Evolutionary conservation across 805 yeast species (phyloP), one percentile per base, ranked within the genome.

Genomic region (Nakazawaea ambrosiae): DNA sequence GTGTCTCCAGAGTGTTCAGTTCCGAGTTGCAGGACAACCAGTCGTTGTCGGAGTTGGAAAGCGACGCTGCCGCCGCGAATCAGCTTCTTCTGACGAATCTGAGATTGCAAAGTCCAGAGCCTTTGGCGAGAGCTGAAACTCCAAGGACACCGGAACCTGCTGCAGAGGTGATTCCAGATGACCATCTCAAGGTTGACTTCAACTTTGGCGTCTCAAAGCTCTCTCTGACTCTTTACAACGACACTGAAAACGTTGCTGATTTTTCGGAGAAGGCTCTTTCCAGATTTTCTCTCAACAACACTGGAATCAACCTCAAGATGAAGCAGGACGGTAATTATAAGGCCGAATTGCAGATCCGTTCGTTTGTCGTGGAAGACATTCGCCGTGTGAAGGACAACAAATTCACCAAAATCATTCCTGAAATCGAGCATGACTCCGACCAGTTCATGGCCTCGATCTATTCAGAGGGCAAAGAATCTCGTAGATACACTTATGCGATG

Each of bases 371-470:
- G 3, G 75, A 73, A 38, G 98, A 92, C 58, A 73, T 78, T 3
- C 68, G 97, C 46, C 55, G 58, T 18, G 60, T 61, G 5, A 72
- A 71, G 16, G 75, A 69, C 22, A 90, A 83, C 60, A 75, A 75
- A 47, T 90, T 86, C 59, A 71, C 82, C 0, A 82, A 89, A 43
- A 76, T 92, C 23, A 78, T 92, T 30, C 97, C 97, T 1, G 73
- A 75, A 19, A 68, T 73, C 2, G 59, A 67, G 7, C 72, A 77
- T 25, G 76, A 71, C 2, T 75, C 76, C 17, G 66, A 82, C 47
- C 97, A 92, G 52, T 79, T 92, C 44, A 64, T 73, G 61, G 76
- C 83, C 2, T 64, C 66, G 15, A 64, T 73, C 0, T 48, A 59
- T 0, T 65, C 78, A 0, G 66, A 60, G 35, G 74, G 71, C 2